Evolutionary conservation across 768 basidiomycete genomes (phyloP), one percentile per base, ranked within the genome.

Genomic region (Calocybe cyanea): DNA sequence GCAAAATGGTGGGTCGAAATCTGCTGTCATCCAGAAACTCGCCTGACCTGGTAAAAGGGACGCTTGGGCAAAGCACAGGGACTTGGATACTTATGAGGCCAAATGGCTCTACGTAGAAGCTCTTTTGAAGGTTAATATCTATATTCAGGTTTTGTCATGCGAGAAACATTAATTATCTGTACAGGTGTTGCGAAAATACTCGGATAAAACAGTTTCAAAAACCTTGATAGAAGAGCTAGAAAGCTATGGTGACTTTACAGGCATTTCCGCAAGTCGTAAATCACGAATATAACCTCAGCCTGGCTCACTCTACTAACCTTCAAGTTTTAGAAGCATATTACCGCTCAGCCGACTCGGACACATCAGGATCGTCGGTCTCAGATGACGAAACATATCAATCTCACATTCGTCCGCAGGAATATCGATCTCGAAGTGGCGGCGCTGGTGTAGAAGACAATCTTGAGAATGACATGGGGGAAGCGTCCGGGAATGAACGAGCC

Each of bases 51-150:
- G 14, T 43, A 17, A 19, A 42, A 93, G 92, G 91, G 92, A 94
- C 69, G 89, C 89, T 35, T 97, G 94, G 94, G 85, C 87, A 38
- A 95, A 93, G 62, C 91, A 94, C 60, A 86, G 83, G 54, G 91
- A 92, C 52, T 60, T 93, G 32, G 80, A 85, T 51, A 61, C 77
- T 18, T 76, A 76, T 43, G 87, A 94, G 58, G 92, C 94, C 2
- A 94, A 92, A 66, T 84, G 83, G 77, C 63, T 85, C 14, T 97
- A 97, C 66, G 91, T 95, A 2, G 88, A 92, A 44, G 86, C 90
- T 8, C 63, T 97, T 35, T 63, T 94, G 32, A 89, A 88, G 75
- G 93, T 87, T 51, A 21, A 66, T 57, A n/a, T n/a, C n/a, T n/a
- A n/a, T n/a, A n/a, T n/a, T n/a, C n/a, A n/a, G n/a, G n/a, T n/a